Evolutionary conservation across 1,284 basidiomycete species (phyloP), one percentile per base, ranked within the genome.

Genomic region (Agaricales sp.): DNA sequence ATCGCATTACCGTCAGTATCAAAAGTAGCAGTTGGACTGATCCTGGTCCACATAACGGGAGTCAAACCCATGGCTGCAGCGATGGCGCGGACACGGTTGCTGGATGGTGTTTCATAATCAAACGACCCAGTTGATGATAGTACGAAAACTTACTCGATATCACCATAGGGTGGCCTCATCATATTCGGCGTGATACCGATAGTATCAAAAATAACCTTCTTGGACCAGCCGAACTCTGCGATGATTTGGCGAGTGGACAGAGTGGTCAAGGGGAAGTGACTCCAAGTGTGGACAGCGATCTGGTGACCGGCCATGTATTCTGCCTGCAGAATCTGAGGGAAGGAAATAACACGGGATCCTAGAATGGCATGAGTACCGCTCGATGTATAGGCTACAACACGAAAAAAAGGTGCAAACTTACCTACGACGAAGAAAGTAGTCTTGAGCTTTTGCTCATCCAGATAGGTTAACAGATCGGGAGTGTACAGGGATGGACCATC

Each of bases 361-460:
- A n/a, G 4, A 12, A 39, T 8, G 39, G 14, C 20, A 8, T 8
- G n/a, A n/a, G 30, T 8, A 35, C 70, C 62, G 58, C 77, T 78
- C 8, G 18, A 18, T 16, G 8, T 43, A 12, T 21, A n/a, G 48
- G 66, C 70, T 30, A 90, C 81, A 30, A 88, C 92, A 35, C 30
- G 30, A n/a, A 11, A 8, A n/a, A 35, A 35, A 11, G 8, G 30
- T 11, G 30, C 11, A n/a, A n/a, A n/a, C 30, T 8, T 35, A 46
- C 90, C 90, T 50, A 93, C 87, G 51, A 83, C 76, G 65, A 92
- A 94, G 73, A 93, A 91, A 2, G 91, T 93, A 2, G 89, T 78
- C 60, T 82, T 85, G 60, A 94, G 69, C 52, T 83, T 68, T 53
- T 77, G 61, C 52, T 78, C 63, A 54, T 82, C 75, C 47, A 94